Evolutionary conservation across 306 rosid genomes (phyloP), one percentile per base, ranked within the genome.

Genomic region (Phaseolus lunatus): DNA sequence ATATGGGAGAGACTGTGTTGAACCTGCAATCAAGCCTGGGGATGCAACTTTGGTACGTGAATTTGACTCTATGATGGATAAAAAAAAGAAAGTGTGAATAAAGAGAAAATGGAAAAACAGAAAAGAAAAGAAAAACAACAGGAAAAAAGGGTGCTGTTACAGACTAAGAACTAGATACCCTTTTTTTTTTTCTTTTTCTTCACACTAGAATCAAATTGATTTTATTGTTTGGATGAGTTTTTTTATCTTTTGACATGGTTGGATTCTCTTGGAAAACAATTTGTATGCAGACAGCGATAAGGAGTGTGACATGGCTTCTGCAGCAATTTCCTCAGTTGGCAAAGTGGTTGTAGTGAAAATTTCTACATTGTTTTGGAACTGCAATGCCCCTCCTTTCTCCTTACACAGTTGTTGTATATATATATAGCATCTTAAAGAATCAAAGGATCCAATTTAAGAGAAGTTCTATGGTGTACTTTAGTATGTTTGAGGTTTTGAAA

Each of bases 11-110:
- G 97, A 94, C 84, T 59, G 84, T 78, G 98, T 91, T 63, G 98
- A 94, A 76, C 97, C 98, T 75, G 94, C 96, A 56, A 75, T 94
- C 79, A 94, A 94, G 84, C 97, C 98, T 18, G 98, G 97, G 68
- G 91, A 94, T 56, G 81, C 87, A 64, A 89, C 89, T 77, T 79
- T 94, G 96, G 98, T 91, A 88, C 50, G 96, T 81, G 24, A 44
- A 22, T 43, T 57, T 39, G 4, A 39, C 22, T 31, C 12, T 62
- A 3, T 12, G 14, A 9, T n/a, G 49, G 29, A 57, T 62, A 78
- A 43, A 56, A 19, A 43, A 39, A 49, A 62, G 6, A 14, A 57
- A 18, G 39, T 45, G 1, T 67, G 24, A 2, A 26, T 23, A 1
- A 4, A 24, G 18, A 23, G n/a, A 56, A 56, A 23, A 11, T 7